phyloP scores from a whole-genome alignment of 2,329 filamentous ascomycete genomes.

The Neopestalotiopsis sp. region DNA sequence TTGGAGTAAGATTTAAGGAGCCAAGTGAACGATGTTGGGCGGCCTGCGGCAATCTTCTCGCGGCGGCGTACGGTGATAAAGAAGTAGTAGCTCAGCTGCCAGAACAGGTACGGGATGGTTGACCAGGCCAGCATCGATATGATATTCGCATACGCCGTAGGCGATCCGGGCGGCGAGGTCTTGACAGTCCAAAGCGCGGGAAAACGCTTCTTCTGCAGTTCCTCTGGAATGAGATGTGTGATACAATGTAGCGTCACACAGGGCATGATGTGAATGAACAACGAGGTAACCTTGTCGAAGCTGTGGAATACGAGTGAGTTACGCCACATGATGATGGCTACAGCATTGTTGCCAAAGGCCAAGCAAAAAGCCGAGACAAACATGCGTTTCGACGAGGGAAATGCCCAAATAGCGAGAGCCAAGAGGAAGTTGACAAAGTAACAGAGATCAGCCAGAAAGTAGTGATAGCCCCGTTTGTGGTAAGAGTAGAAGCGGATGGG shows the following conservation, averaged over 20 bases:
- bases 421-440: constrained; percentile 96
- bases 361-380: constrained; percentile 93
- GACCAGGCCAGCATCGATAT: constrained; percentile 92
- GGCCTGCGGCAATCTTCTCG: constrained; percentile 93
- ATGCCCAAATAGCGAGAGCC: constrained; percentile 84
- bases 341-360: constrained; percentile 93
- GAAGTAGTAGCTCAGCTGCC: constrained; percentile 93
- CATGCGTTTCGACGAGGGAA: constrained; percentile 86
- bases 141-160: constrained; percentile 78
- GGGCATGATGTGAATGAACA: constrained; percentile 99
- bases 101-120: constrained; percentile 87
- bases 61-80: constrained; percentile 94
- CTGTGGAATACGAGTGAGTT: constrained; percentile 99
- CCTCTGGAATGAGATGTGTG: constrained; percentile 77
- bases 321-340: constrained; percentile 98
- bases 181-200: constrained; percentile 87
- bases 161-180: constrained; percentile 68
- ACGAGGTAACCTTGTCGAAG: constrained; percentile 94
- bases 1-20: constrained; percentile 89
- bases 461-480: constrained; percentile 89
- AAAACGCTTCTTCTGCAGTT: constrained; percentile 72
- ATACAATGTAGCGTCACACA: constrained; percentile 92
- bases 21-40: constrained; percentile 98
- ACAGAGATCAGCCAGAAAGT: constrained; percentile 95
- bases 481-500: constrained; percentile 93